Base-by-base conservation (phyloP, 176 grass and related monocot species). In the Oryza meridionalis region DNA sequence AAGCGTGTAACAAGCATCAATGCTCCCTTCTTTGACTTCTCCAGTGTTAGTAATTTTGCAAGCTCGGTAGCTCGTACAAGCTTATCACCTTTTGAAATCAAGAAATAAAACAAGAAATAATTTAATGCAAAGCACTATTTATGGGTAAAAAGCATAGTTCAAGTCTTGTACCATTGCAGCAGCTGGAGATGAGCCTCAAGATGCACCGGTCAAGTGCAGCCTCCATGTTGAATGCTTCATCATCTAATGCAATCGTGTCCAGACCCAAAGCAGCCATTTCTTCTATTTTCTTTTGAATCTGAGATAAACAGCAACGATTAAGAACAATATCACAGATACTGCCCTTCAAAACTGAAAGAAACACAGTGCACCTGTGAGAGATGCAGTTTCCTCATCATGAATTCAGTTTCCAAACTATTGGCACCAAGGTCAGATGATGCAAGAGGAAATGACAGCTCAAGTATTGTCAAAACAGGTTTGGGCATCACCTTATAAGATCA, bases 21-120 rank as follows among this genome's bases (percentile, higher is more conserved):
- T 53, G 96, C 96, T 72, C 93, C 96, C 76, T 86, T 98, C 81
- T 95, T 81, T 79, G 92, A 98, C 87, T 98, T 98, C 89, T 95
- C 88, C 80, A 94, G 31, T 63, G 83, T 88, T 33, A 98, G 84
- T 79, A 88, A 88, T 81, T 84, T 95, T 66, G 80, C 93, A 70
- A 98, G 89, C 81, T 98, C 96, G 26, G 91, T 90, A 76, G 93
- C 96, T 85, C 96, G 87, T 19, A 92, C 82, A 40, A 98, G 87
- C 81, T 90, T 98, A 81, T 98, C 93, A 83, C 96, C 96, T 98
- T 82, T 63, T 25, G 47, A 77, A 77, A 82, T 46, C 37, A 70
- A 69, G 14, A 90, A 90, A 51, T 51, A 74, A 74, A 32, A 58
- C 65, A 7, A 63, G 45, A 26, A 84, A 19, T 2, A 81, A 47